Percentiles rank a stretch among this genome's conserved stretches.
Evolutionary conservation across 805 yeast genomes (phyloP).

Genomic region (Kuraishia molischiana): DNA sequence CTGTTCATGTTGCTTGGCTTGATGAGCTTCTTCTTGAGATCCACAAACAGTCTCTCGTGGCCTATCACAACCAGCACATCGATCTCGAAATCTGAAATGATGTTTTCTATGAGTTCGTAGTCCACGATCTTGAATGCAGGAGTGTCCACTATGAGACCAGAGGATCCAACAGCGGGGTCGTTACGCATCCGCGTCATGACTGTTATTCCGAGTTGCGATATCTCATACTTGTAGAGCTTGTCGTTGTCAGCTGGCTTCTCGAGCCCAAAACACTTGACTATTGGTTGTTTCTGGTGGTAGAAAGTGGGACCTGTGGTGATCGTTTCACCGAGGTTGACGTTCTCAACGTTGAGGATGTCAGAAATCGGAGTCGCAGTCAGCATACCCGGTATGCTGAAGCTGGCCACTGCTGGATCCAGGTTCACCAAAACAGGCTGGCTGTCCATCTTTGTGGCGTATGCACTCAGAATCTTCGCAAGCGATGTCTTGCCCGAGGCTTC

Average conservation of each 20-base stretch:
- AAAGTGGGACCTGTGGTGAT: conserved; percentile 66
- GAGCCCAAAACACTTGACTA: conserved; percentile 74
- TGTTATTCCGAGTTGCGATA: conserved; percentile 29
- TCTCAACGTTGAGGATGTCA: conserved; percentile 70
- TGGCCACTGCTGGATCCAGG: conserved; percentile 57
- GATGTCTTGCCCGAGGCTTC: conserved; percentile 72
- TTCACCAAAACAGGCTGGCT: conserved; percentile 65
- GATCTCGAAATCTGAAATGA: conserved; percentile 50
- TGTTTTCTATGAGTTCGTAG: conserved; percentile 38
- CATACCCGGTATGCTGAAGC: conserved; percentile 62
- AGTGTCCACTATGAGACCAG: conserved; percentile 69
- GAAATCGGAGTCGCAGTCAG: conserved; percentile 76
- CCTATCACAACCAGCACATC: conserved; percentile 63
- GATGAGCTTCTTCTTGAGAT: conserved; percentile 42
- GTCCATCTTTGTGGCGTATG: conserved; percentile 72
- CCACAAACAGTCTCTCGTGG: conserved; percentile 58
- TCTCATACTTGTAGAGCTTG: conserved; percentile 38
- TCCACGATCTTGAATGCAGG: conserved; percentile 52
- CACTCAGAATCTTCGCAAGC: conserved; percentile 52
- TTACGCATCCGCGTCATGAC: conserved; percentile 36
- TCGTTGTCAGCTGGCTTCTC: conserved; percentile 48
- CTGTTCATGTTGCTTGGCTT: conserved; percentile 17
- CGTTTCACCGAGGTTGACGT: conserved; percentile 65
- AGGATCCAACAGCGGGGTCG: conserved; percentile 30
- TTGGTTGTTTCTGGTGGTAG: conserved; percentile 82